Percentiles rank a stretch among this genome's conserved stretches.
These are phyloP conservation scores for Cercospora beticola DNA, from an alignment of 2,329 filamentous ascomycete species.

Conservation along the genomic window DNA sequence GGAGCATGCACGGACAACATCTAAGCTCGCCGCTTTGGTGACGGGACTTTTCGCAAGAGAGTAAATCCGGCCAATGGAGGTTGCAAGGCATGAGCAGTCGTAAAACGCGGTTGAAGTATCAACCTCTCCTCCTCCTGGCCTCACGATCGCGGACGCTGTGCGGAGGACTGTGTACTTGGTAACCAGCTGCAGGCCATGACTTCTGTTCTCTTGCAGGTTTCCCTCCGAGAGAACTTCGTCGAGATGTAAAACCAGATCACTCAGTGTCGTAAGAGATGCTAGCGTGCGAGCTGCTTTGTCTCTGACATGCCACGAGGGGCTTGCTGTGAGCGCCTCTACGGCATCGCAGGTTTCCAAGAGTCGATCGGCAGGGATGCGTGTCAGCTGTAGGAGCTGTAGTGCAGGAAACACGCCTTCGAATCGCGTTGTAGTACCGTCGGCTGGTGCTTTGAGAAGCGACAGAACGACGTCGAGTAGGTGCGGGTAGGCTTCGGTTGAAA, in stretches of 20 bases:
- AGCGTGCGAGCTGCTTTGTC: conserved; percentile 77
- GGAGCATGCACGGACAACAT: conserved; percentile 14
- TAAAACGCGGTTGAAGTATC: not conserved
- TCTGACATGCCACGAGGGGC: conserved; percentile 74
- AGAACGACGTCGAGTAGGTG: conserved; percentile 64
- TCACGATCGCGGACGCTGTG: not conserved
- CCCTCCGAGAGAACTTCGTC: conserved; percentile 14
- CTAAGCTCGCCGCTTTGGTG: conserved; percentile 33
- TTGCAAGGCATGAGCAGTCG: conserved; percentile 12
- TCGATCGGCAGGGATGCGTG: conserved; percentile 61
- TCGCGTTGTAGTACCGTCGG: conserved; percentile 14
- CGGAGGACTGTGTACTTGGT: conserved; percentile 27
- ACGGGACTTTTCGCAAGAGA: conserved; percentile 34
- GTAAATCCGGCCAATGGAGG: conserved; percentile 14
- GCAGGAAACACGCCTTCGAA: conserved; percentile 76
- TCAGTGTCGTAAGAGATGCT: conserved; percentile 36
- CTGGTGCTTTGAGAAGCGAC: conserved; percentile 52
- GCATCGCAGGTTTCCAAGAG: conserved; percentile 57
- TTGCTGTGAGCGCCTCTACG: conserved; percentile 64
- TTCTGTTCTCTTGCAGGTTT: conserved; percentile 29
- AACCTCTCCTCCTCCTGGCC: conserved; percentile 13
- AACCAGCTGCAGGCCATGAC: conserved; percentile 38
- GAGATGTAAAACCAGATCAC: conserved; percentile 8
- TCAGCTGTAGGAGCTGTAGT: conserved; percentile 74
- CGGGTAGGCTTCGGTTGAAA: conserved; percentile 70